Percentiles rank a stretch among this genome's conserved stretches.
phyloP scores from a whole-genome alignment of 2,329 filamentous ascomycete species.

The Penicillium carneum region DNA sequence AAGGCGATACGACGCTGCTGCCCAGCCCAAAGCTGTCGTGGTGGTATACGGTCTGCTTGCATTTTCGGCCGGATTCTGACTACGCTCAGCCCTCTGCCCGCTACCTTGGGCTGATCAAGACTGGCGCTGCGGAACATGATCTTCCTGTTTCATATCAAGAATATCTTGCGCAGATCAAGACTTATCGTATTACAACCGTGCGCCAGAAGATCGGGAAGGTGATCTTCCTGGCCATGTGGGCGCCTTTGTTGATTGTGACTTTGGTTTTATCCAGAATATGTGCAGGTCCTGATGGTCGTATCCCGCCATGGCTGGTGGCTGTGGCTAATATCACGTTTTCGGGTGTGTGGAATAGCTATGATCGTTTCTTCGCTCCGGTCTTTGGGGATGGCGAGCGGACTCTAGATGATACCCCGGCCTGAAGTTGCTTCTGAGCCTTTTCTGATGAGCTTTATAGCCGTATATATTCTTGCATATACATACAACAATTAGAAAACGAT shows the following conservation, averaged over 20 bases:
- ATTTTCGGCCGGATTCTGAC: constrained; percentile 68
- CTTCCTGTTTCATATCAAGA: constrained; percentile 78
- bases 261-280: constrained; percentile 55
- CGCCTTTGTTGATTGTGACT: constrained; percentile 65
- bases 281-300: constrained; percentile 69
- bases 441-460: background rate
- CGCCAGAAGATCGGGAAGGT: constrained; percentile 71
- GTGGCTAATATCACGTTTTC: constrained; percentile 62
- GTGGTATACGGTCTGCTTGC: constrained; percentile 42
- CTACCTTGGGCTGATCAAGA: constrained; percentile 80
- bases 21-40: constrained; percentile 17
- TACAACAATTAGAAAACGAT: constrained; percentile 5
- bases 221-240: constrained; percentile 67
- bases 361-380: constrained; percentile 66
- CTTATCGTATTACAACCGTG: constrained; percentile 73
- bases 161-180: constrained; percentile 72
- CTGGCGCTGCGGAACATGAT: constrained; percentile 80
- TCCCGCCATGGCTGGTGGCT: constrained; percentile 71
- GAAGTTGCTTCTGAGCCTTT: background rate
- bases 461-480: constrained; percentile 1
- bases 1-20: background rate
- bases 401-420: constrained; percentile 37
- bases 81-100: constrained; percentile 84
- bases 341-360: constrained; percentile 70
- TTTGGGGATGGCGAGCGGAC: constrained; percentile 89